phyloP scores from a whole-genome alignment of 2,329 filamentous ascomycete species.

The Pezicula carpinea region DNA sequence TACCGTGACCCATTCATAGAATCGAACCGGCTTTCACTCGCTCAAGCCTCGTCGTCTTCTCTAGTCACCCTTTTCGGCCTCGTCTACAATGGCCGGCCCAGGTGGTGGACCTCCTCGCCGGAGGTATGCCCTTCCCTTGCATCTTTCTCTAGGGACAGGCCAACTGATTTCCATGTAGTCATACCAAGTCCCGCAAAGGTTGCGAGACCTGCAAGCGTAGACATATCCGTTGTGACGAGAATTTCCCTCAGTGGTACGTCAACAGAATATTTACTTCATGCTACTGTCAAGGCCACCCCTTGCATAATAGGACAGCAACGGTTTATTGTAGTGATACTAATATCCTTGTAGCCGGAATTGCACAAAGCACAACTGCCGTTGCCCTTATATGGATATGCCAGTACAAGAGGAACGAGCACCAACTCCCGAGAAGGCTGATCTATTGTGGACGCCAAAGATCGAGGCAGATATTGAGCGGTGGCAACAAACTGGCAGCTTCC shows the following conservation, averaged over 20 bases:
- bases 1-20: slow-evolving; percentile 9
- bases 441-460: slow-evolving; percentile 84
- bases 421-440: slow-evolving; percentile 59
- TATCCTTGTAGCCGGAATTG: slow-evolving; percentile 73
- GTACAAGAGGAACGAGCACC: slow-evolving; percentile 58
- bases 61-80: slow-evolving; percentile 13
- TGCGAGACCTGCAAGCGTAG: slow-evolving; percentile 97
- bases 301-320: neutral
- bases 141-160: neutral
- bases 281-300: neutral
- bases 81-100: slow-evolving; percentile 75
- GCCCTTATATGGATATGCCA: slow-evolving; percentile 91
- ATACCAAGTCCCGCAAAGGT: slow-evolving; percentile 98
- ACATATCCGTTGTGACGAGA: slow-evolving; percentile 97
- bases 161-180: slow-evolving; percentile 49
- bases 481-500: slow-evolving; percentile 79
- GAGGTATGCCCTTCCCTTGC: slow-evolving; percentile 40
- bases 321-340: slow-evolving; percentile 16
- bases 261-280: slow-evolving; percentile 2
- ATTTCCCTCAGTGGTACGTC: slow-evolving; percentile 89
- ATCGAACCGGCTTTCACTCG: slow-evolving; percentile 30
- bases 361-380: slow-evolving; percentile 97
- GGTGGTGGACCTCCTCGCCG: slow-evolving; percentile 86
- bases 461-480: slow-evolving; percentile 77
- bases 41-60: slow-evolving; percentile 32